A percentile compares a stretch with the other conserved stretches of the same genome.
These are phyloP conservation scores for Podila minutissima DNA, from an alignment of 192 early-diverging fungal genomes.

Conservation along the genomic window DNA sequence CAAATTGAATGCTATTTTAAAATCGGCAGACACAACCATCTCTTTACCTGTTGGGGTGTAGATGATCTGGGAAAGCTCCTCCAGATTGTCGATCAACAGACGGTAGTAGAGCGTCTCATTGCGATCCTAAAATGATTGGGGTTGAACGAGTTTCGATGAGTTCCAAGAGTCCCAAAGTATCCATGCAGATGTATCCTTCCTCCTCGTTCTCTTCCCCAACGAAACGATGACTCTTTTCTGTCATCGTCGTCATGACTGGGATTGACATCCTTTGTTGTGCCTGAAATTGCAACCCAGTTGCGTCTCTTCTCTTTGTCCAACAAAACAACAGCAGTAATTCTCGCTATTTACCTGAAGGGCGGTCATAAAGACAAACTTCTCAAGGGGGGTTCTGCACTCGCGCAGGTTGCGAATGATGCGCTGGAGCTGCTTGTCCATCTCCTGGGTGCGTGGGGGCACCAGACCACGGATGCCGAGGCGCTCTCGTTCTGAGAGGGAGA, in stretches of 20 bases:
- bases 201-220: too few relatives aligned
- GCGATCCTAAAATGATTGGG: conserved; percentile 49
- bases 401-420: conserved; percentile 63
- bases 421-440: conserved; percentile 66
- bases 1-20: not conserved
- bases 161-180: not conserved
- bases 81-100: conserved; percentile 58
- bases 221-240: conserved; percentile 28
- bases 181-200: too few relatives aligned
- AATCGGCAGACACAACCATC: not conserved
- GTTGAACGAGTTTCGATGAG: not conserved
- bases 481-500: conserved; percentile 60
- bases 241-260: not conserved
- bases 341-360: conserved; percentile 52
- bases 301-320: not conserved
- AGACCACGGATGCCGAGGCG: conserved; percentile 63
- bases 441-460: conserved; percentile 62
- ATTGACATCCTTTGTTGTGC: not conserved
- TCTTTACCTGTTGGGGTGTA: conserved; percentile 63
- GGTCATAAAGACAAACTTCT: conserved; percentile 63
- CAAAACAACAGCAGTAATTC: not conserved
- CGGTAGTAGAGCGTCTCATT: conserved; percentile 66
- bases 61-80: conserved; percentile 63
- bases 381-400: conserved; percentile 55
- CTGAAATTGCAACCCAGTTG: not conserved